Evolutionary conservation across 1,139 yeast genomes (phyloP).

Genomic region (Tardiomyces depauwii): DNA sequence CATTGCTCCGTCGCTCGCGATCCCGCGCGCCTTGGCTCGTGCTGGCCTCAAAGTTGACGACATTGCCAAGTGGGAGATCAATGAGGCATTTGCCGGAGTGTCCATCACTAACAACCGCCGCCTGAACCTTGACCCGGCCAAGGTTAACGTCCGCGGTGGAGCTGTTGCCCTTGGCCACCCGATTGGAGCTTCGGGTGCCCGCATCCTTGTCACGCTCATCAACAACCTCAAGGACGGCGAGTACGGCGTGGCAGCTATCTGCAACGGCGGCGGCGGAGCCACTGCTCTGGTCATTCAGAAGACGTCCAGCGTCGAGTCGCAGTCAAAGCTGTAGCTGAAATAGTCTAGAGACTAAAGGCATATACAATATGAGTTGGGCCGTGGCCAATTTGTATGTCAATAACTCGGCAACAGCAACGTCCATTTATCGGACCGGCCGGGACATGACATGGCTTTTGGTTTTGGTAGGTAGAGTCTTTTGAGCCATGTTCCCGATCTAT

Average conservation of each 20-base stretch:
- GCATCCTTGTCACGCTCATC: conserved; percentile 73
- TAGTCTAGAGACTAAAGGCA: background rate
- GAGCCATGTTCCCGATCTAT: no score
- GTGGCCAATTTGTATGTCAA: no score
- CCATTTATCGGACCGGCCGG: no score
- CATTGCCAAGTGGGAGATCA: conserved; percentile 66
- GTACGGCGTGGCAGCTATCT: conserved; percentile 84
- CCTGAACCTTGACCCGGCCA: conserved; percentile 50
- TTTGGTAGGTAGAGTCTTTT: no score
- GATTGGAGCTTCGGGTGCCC: conserved; percentile 89
- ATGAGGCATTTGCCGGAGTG: conserved; percentile 91
- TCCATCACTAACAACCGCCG: conserved; percentile 75
- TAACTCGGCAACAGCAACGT: no score
- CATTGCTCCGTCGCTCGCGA: conserved; percentile 82
- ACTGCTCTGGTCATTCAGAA: conserved; percentile 62
- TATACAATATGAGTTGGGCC: background rate
- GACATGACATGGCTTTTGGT: no score
- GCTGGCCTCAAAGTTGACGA: conserved; percentile 43
- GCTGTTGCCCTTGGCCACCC: conserved; percentile 97
- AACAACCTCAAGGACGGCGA: conserved; percentile 73
- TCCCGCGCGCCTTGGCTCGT: conserved; percentile 63
- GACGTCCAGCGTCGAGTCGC: conserved; percentile 10
- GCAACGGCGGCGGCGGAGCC: conserved; percentile 98
- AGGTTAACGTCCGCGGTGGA: conserved; percentile 87
- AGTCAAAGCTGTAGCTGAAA: background rate